Base-by-base conservation (phyloP, 176 grass and related monocot genomes). In the Ampelocalamus luodianensis region DNA sequence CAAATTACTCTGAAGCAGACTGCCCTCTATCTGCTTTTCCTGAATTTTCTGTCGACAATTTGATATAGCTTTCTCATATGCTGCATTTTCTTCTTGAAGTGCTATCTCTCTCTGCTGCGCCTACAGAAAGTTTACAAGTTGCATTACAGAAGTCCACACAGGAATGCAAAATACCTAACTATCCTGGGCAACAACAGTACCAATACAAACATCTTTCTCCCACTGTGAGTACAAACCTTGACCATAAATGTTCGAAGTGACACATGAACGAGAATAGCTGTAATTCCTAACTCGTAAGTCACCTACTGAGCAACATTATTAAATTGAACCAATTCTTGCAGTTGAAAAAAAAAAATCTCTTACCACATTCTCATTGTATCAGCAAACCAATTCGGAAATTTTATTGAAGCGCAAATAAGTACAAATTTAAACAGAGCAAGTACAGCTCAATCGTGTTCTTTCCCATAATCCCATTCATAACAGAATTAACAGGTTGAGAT, bases 31-130 rank as follows among this genome's bases (percentile, higher is more conserved):
- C 85, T 85, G 50, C 50, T 85, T 98, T 63, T 95, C 91, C 69
- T 92, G 82, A 88, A 98, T 87, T 86, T 90, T 98, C 80, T 90
- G 91, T 54, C 80, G 80, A 83, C 93, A 98, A 42, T 92, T 88
- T 29, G 89, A 92, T 83, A 98, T 81, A 82, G 93, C 91, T 81
- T 98, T 95, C 85, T 98, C 91, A 39, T 98, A 95, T 17, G 89
- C 91, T 51, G 71, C 67, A 93, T 93, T 95, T 90, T 98, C 93
- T 88, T 92, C 87, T 82, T 90, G 91, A 44, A 95, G 88, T 29
- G 77, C 72, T 59, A 89, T 32, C 68, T 92, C 93, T 88, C 93
- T 91, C 60, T 92, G 87, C 74, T 92, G 89, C 20, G 93, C 87
- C 96, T 98, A 67, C 51, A 79, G 13, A 89, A 82, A 82, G 37